Evolutionary conservation across 805 yeast genomes (phyloP).

Genomic region (Saccharomycopsis olivae): DNA sequence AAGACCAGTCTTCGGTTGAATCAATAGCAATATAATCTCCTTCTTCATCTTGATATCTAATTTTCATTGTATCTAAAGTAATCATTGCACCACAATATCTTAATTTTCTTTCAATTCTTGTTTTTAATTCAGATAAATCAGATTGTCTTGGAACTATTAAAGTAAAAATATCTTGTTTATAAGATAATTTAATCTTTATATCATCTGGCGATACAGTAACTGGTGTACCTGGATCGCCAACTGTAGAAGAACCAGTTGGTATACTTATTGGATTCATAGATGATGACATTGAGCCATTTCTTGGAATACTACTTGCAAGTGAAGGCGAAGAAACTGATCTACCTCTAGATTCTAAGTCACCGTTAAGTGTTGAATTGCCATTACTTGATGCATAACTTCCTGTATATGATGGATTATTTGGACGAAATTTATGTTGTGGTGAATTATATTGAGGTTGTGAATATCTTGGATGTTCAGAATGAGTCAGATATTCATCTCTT

Average conservation of each 20-base stretch:
- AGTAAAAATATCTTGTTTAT: constrained; percentile 45
- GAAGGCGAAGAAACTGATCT: constrained; percentile 7
- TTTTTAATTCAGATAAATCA: constrained; percentile 40
- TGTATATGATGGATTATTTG: constrained; percentile 4
- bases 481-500: constrained; percentile 22
- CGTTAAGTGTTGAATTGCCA: not conserved
- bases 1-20: constrained; percentile 77
- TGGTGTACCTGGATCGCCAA: constrained; percentile 6
- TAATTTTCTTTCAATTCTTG: constrained; percentile 47
- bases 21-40: constrained; percentile 84
- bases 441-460: not conserved
- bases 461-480: not conserved
- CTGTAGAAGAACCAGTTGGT: not conserved
- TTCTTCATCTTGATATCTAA: constrained; percentile 88
- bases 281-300: not conserved
- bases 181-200: constrained; percentile 31
- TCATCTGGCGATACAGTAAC: constrained; percentile 26
- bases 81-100: constrained; percentile 39
- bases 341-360: not conserved
- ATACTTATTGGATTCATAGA: not conserved
- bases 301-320: not conserved
- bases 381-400: not conserved
- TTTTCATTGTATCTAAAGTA: constrained; percentile 32
- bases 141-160: constrained; percentile 49
- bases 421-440: constrained; percentile 2